Base-by-base conservation (phyloP, 176 grass and related monocot genomes). In the Hordeum marinum region DNA sequence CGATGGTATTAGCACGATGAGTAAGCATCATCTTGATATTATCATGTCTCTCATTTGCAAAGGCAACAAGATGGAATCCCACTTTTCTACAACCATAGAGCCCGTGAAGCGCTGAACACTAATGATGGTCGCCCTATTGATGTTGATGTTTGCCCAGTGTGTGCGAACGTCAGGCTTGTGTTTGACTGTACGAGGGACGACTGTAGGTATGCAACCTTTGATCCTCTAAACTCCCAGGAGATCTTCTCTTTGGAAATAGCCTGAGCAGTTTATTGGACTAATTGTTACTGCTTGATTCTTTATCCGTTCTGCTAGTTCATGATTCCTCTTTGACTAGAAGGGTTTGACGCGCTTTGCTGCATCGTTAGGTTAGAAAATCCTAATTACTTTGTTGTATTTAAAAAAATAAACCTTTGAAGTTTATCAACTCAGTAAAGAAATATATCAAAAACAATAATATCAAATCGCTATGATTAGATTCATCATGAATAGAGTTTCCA, bases 131-230 rank as follows among this genome's bases (percentile, higher is more conserved):
- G 73, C 11, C 88, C 82, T 29, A 89, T 99, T 82, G 96, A 99
- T 86, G 91, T 96, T 46, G 93, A 99, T 77, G 25, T 91, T 52
- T 90, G 84, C n/a, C 88, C 86, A 14, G 78, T 71, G 37, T 96
- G 96, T 75, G 77, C 36, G 69, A 82, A 85, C 71, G 81, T 96
- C 39, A 89, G 90, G 55, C 79, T 89, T 52, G 84, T 99, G 2
- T 96, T 94, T 89, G 89, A 92, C 80, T 99, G 96, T 83, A 94
- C 96, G 17, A 90, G 90, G 88, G 82, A 91, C 29, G 79, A 88
- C 36, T 99, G 90, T 89, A 94, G 93, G 93, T 96, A 34, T 65
- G 83, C 87, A 70, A 11, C 54, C 31, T 79, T 25, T 37, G 45
- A 39, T 90, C 43, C 57, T 68, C 66, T 27, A 65, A 52, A 37